phyloP scores from a whole-genome alignment of 2,329 filamentous ascomycete species.

The Rutstroemia sp. region DNA sequence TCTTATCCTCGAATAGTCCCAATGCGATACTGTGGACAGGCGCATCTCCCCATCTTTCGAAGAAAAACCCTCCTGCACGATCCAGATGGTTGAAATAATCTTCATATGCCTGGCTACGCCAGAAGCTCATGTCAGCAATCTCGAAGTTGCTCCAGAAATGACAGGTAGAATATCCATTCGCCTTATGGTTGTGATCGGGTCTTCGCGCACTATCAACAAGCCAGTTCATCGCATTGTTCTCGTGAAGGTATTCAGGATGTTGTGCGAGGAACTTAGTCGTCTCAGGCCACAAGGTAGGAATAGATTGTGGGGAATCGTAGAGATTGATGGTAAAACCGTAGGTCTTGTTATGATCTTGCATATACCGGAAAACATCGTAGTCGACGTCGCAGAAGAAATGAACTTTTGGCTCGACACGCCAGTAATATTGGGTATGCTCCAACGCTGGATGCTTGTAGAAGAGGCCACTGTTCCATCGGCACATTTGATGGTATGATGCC shows the following conservation, averaged over 20 bases:
- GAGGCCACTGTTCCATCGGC: conserved; percentile 95
- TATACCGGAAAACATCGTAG: conserved; percentile 97
- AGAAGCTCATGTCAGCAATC: conserved; percentile 88
- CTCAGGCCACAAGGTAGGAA: conserved; percentile 90
- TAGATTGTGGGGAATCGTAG: conserved; percentile 82
- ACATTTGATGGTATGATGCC: conserved; percentile 97
- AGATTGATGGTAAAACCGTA: conserved; percentile 98
- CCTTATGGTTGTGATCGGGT: conserved; percentile 70
- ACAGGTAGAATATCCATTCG: conserved; percentile 93
- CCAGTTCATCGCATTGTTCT: conserved; percentile 84
- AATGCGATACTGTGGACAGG: conserved; percentile 93
- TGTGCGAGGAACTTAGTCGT: conserved; percentile 83
- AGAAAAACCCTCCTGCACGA: conserved; percentile 92
- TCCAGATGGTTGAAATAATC: conserved; percentile 97
- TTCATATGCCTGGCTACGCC: conserved; percentile 82
- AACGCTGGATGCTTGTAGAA: conserved; percentile 96
- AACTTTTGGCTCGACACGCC: conserved; percentile 97
- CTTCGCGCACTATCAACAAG: conserved; percentile 69
- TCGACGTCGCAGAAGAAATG: conserved; percentile 99
- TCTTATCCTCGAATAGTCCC: conserved; percentile 84
- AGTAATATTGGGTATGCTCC: conserved; percentile 80
- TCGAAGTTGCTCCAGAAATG: conserved; percentile 99
- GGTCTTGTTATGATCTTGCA: conserved; percentile 97
- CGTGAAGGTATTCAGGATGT: conserved; percentile 71
- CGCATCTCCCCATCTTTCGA: conserved; percentile 96